Conservation (phyloP, 352 stramenopile species). For the Phytophthora melonis region DNA sequence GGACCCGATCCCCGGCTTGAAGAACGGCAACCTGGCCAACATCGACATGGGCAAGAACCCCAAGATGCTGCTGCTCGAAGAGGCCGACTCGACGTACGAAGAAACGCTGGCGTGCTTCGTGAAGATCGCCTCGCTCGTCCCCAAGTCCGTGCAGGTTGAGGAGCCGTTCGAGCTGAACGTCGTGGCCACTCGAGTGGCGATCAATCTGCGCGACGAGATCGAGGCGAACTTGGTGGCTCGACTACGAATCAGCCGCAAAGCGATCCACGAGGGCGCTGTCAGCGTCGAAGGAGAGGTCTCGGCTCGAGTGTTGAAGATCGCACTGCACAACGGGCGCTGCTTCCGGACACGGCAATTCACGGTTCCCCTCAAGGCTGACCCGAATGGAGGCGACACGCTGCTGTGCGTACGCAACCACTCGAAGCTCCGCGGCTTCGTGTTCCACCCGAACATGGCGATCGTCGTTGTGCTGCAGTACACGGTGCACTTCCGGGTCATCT, state of each 20-base stretch:
- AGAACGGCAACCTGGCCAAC: conserved; percentile 74
- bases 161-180: conserved; percentile 72
- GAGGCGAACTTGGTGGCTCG: conserved; percentile 71
- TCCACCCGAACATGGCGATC: conserved; percentile 82
- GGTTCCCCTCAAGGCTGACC: conserved; percentile 72
- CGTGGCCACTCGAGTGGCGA: conserved; percentile 55
- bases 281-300: conserved; percentile 76
- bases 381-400: conserved; percentile 76
- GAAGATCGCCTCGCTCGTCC: conserved; percentile 69
- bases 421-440: conserved; percentile 77
- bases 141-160: conserved; percentile 63
- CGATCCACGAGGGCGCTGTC: conserved; percentile 55
- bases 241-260: conserved; percentile 70
- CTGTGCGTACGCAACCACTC: conserved; percentile 54
- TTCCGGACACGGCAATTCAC: conserved; percentile 76
- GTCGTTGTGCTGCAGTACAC: conserved; percentile 91
- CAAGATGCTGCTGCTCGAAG: conserved; percentile 59
- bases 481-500: conserved; percentile 80
- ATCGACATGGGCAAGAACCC: conserved; percentile 75
- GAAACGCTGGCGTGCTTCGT: conserved; percentile 64
- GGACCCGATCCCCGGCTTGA: conserved; percentile 80
- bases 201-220: conserved; percentile 79
- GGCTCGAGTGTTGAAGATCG: conserved; percentile 82
- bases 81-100: conserved; percentile 57
- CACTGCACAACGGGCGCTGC: conserved; percentile 90